phyloP scores from a whole-genome alignment of 257 asterid species.

The Solanum sparsipilum region DNA sequence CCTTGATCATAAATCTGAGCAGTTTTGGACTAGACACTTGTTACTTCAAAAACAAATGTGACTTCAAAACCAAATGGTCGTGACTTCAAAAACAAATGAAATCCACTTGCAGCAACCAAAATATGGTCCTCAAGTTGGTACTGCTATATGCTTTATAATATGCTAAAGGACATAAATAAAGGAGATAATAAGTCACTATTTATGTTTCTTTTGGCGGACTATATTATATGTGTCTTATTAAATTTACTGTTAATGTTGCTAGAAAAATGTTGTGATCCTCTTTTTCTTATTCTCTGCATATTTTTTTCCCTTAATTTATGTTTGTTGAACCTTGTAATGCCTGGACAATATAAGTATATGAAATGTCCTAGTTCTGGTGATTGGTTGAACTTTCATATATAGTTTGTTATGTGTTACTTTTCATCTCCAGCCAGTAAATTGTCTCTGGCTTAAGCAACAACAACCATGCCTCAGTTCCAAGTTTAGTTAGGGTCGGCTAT shows the following conservation, averaged over 20 bases:
- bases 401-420: background rate
- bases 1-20: background rate
- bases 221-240: background rate
- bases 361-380: background rate
- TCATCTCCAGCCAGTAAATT: background rate
- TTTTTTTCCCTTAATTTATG: constrained; percentile 1
- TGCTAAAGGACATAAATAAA: constrained; percentile 1
- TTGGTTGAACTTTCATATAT: background rate
- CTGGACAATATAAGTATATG: background rate
- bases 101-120: background rate
- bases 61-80: too few relatives aligned
- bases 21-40: background rate
- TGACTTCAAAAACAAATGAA: background rate
- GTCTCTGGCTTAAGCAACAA: background rate
- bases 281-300: background rate
- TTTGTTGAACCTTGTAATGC: background rate
- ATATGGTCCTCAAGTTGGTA: constrained; percentile 21
- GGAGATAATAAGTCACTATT: background rate
- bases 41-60: background rate
- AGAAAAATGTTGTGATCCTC: background rate
- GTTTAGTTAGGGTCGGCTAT: too few relatives aligned
- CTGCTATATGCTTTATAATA: constrained; percentile 2
- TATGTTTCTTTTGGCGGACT: background rate
- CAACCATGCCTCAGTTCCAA: background rate
- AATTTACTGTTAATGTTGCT: background rate